Evolutionary conservation across 179 eudicot species (phyloP).

Genomic region (Patellifolia procumbens): DNA sequence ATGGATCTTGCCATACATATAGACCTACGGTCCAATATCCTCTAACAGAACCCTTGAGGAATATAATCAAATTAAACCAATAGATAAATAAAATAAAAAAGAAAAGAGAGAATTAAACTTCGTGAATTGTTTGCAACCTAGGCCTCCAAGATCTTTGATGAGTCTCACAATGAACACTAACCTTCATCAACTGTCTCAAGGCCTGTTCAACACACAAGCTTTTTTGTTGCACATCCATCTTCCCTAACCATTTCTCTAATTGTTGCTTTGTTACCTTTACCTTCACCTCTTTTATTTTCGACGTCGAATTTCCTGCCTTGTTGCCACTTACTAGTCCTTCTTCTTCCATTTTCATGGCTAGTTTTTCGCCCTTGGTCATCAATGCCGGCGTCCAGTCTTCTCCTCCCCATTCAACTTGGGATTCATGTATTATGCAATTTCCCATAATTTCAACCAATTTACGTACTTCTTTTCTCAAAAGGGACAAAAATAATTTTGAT

Average conservation of each 20-base stretch:
- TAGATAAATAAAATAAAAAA: not conserved
- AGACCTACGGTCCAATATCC: too few species aligned
- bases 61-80: not conserved
- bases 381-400: slow-evolving; percentile 45
- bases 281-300: slow-evolving; percentile 41
- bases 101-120: slow-evolving; percentile 4
- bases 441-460: slow-evolving; percentile 31
- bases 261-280: slow-evolving; percentile 52
- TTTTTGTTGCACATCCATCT: slow-evolving; percentile 22
- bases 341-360: slow-evolving; percentile 10
- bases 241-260: slow-evolving; percentile 38
- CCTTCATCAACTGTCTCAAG: slow-evolving; percentile 38
- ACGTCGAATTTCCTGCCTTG: not conserved
- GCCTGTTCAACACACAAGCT: slow-evolving; percentile 39
- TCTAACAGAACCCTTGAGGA: not conserved
- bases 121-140: slow-evolving; percentile 48
- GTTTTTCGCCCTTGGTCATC: not conserved
- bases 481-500: too few species aligned
- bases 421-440: slow-evolving; percentile 45
- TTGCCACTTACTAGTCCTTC: not conserved
- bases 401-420: slow-evolving; percentile 47
- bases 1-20: too few species aligned
- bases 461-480: too few species aligned
- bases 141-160: slow-evolving; percentile 50
- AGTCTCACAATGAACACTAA: slow-evolving; percentile 31